Evolutionary conservation across 2,329 filamentous ascomycete genomes (phyloP), one percentile per base, ranked within the genome.

Genomic region (Beauveria brongniartii): DNA sequence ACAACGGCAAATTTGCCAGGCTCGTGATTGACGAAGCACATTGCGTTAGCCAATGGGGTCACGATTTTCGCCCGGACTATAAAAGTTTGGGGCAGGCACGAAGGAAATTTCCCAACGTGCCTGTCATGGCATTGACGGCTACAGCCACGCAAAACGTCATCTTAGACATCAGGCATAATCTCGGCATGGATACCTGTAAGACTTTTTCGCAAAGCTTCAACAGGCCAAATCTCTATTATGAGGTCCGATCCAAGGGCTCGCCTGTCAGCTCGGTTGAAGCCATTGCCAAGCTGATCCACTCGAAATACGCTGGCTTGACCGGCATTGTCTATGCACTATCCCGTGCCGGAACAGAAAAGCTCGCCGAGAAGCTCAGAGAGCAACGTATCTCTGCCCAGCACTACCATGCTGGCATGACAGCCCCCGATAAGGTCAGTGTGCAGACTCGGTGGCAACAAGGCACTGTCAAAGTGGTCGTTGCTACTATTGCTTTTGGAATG

Each of bases 21-120:
- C 85, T 99, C 54, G 94, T 99, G 58, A 96, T 99, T 64, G 94
- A 99, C 67, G 95, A 99, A 75, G 94, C 94, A n/a, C 94, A 99
- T 72, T 99, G 94, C 73, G 93, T 99, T 28, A 97, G 94, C 73
- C 92, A 99, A 78, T 99, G 94, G 94, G 94, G 94, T 1, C 94
- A 99, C 67, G 94, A 99, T 72, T 99, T 99, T 71, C 86, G 95
- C 51, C 93, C 92, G 0, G 93, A 97, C 71, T 99, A 99, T 77
- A 96, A 96, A 73, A 83, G 84, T 34, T 79, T 99, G 4, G 91
- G 92, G 30, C 81, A 86, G 62, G 78, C 97, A 48, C 84, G 93
- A 54, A 73, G 77, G 46, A 84, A 82, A 57, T 93, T 93, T 67
- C 86, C 87, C 0, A 83, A 84, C 2, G 90, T 97, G 3, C 94